Evolutionary conservation across 2,329 filamentous ascomycete genomes (phyloP), one percentile per base, ranked within the genome.

Genomic region (Fusarium penzigii): DNA sequence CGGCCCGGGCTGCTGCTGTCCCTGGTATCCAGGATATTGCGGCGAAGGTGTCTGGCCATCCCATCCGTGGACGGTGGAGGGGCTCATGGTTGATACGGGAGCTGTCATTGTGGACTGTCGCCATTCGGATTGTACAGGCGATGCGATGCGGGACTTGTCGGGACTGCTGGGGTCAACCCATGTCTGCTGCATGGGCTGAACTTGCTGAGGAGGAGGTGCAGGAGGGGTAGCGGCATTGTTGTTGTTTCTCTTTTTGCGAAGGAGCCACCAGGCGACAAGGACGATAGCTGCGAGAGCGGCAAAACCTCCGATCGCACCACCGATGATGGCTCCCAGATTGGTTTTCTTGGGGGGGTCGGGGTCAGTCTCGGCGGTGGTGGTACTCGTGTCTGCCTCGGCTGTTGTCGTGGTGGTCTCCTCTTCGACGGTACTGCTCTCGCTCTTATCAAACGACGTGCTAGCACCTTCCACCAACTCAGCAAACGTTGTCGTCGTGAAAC

Each of bases 241-340:
- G 10, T 41, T 29, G n/a, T 53, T 56, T 20, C 42, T 58, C 16
- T 55, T 56, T 8, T 20, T 39, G 17, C 55, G 46, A 12, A 42
- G 14, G 1, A 58, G 7, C 55, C 48, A 59, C 7, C 59, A 36
- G 5, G 41, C 29, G 3, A 44, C 56, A 3, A 59, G 29, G 3
- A 56, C 41, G 3, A 56, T 11, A 0, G 59, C n/a, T 0, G 52
- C 56, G 6, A 59, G 14, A 2, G 39, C 44, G 1, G 52, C 39
- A 11, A 59, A 48, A 3, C 57, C 56, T 1, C 57, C 57, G 8
- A 59, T 52, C 0, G 48, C 29, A 3, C 57, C 57, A 2, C 57
- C 57, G 0, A 59, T 40, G 5, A 59, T 59, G 14, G 57, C 52
- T 8, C 57, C 57, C 2, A 59, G 36, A 2, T 52, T 52, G 1